Evolutionary conservation across 2,329 filamentous ascomycete species (phyloP), one percentile per base, ranked within the genome.

Genomic region (Monilinia laxa): DNA sequence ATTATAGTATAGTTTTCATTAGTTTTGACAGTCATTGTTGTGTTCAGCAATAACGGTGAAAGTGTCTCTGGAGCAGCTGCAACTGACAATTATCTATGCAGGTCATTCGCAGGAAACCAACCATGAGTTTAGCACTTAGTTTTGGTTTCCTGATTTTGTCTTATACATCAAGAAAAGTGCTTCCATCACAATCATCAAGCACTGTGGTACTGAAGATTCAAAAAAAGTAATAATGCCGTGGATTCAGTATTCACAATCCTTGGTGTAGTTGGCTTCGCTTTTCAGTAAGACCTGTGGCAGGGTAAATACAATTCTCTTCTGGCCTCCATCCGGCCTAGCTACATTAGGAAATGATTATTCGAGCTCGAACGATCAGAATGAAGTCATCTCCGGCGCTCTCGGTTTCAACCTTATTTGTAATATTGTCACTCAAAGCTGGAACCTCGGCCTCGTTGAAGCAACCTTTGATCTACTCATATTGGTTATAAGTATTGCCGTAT

Each of bases 391-490:
- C 28, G 60, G 69, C 12, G 64, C 55, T 23, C 55, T 73, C 12
- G 65, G 73, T 25, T 73, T 73, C 52, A 53, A 68, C 12, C 42
- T 68, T 14, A 62, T 71, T 7, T 73, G 71, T 55, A 55, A 69
- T 20, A 47, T 71, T 25, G 58, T 73, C 18, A 66, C 55, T 45
- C 67, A 70, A 25, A 68, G 69, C 14, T 73, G 70, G 72, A 72
- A 70, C 42, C 68, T 72, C 58, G 68, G 71, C 12, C 56, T 73
- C 6, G 64, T 70, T 11, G 71, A 72, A 35, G 70, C 70, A 7
- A 69, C 68, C 16, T 64, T 73, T 14, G 70, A 74, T n/a, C 63
- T 71, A 14, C 62, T 70, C 4, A 71, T 70, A 9, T 69, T 72
- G 25, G 20, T 71, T 6, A 55, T 71, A 10, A 70, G 69, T n/a